Base-by-base conservation (phyloP, 148 eudicot genomes). In the Vaccinium corymbosum region DNA sequence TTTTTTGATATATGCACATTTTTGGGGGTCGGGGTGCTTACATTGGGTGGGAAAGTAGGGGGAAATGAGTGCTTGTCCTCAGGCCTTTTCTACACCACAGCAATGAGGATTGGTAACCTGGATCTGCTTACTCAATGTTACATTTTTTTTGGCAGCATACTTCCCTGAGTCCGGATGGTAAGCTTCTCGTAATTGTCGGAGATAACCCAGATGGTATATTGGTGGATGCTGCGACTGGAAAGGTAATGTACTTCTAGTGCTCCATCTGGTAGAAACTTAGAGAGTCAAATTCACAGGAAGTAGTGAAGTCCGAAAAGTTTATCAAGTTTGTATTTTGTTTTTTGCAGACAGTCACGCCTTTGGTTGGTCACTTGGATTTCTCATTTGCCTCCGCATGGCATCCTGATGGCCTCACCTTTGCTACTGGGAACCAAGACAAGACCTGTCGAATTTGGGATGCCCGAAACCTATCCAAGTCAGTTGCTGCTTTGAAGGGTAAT, bases 321-420 rank as follows among this genome's bases (percentile, higher is more conserved):
- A 35, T 59, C 72, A 35, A 56, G 42, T 59, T 80, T 19, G 17
- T 6, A 59, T 38, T 4, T 38, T 80, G 72, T 20, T 14, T 14
- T 38, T 80, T 89, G 86, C 93, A 94, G 98, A 83, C 90, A 10
- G 83, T 93, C 53, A 82, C 70, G 29, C 25, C 89, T 5, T 85
- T 95, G 77, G 46, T 61, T 71, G 97, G 98, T 19, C 98, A 95
- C 81, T 50, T 74, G 78, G 98, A 95, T 87, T 95, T 62, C 87
- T 93, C 98, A 27, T 95, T 95, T 89, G 98, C 98, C 15, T 93
- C 98, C 13, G 98, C 98, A 46, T 95, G 98, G 98, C 89, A 91
- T 79, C 98, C 98, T 16, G 90, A 89, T 57, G 97, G 98, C 80
- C 52, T 88, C 70, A 93, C 91, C 42, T 89, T 95, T 80, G 95